Evolutionary conservation across 805 yeast species (phyloP).

Genomic region (Ogataea pignaliae): DNA sequence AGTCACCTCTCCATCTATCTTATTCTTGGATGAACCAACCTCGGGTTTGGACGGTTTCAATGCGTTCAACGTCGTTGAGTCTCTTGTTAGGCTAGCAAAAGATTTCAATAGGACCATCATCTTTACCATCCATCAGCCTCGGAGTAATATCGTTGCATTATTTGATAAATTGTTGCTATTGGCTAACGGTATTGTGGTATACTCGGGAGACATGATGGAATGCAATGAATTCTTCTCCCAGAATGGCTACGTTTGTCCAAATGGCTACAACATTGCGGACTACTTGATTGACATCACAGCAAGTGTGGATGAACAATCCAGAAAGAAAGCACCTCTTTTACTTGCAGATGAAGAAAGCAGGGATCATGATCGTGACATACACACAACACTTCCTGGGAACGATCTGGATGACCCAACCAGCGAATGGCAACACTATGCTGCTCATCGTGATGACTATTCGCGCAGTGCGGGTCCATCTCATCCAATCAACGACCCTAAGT

Average conservation of each 20-base stretch:
- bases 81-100: slow-evolving; percentile 72
- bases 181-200: slow-evolving; percentile 81
- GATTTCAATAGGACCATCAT: slow-evolving; percentile 83
- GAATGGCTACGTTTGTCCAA: slow-evolving; percentile 79
- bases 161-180: slow-evolving; percentile 80
- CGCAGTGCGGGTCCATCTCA: slow-evolving; percentile 13
- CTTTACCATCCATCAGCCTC: slow-evolving; percentile 94
- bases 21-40: slow-evolving; percentile 89
- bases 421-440: slow-evolving; percentile 86
- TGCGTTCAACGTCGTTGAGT: slow-evolving; percentile 86
- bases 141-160: slow-evolving; percentile 89
- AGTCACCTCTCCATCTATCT: slow-evolving; percentile 80
- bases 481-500: slow-evolving; percentile 2
- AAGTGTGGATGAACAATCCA: slow-evolving; percentile 19
- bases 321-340: neutral
- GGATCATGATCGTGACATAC: slow-evolving; percentile 26
- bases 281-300: slow-evolving; percentile 88
- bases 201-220: slow-evolving; percentile 77
- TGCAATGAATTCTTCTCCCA: slow-evolving; percentile 72
- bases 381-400: slow-evolving; percentile 20
- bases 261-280: slow-evolving; percentile 91
- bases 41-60: slow-evolving; percentile 93
- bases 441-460: slow-evolving; percentile 67
- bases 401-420: slow-evolving; percentile 51
- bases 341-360: slow-evolving; percentile 14